These are phyloP conservation scores for Raphidocelis subcapitata DNA, from an alignment of 139 green algal species.

Conservation along the genomic window DNA sequence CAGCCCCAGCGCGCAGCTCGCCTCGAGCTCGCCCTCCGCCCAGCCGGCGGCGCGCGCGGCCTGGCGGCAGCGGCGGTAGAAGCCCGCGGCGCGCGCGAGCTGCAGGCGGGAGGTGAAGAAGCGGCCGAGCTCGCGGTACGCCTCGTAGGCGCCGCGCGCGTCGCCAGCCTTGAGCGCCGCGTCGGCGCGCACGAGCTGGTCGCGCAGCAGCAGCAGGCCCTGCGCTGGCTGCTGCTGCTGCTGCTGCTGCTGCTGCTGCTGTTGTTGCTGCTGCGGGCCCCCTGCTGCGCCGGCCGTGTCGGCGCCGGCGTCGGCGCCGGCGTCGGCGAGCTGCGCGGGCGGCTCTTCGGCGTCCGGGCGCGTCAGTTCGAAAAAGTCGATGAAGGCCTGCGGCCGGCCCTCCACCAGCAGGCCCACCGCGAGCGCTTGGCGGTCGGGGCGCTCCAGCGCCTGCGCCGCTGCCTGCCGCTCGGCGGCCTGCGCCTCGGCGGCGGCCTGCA, in stretches of 20 bases:
- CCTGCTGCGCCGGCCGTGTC: slow-evolving; percentile 1
- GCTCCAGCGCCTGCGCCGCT: slow-evolving; percentile 6
- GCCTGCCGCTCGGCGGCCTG: slow-evolving; percentile 4
- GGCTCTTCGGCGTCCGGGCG: too few species aligned
- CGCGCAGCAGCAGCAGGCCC: slow-evolving; percentile 40
- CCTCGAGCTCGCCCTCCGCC: slow-evolving; percentile 49
- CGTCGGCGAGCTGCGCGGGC: too few species aligned
- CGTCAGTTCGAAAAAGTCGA: slow-evolving; percentile 59
- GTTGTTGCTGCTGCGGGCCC: background rate
- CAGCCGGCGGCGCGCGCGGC: slow-evolving; percentile 14
- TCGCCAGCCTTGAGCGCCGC: slow-evolving; percentile 12
- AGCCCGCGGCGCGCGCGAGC: slow-evolving; percentile 45
- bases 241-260: background rate
- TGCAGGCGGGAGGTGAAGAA: slow-evolving; percentile 48
- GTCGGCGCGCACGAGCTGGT: slow-evolving; percentile 46
- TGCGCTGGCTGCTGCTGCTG: slow-evolving; percentile 31
- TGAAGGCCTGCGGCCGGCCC: slow-evolving; percentile 48
- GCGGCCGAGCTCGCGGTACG: slow-evolving; percentile 45
- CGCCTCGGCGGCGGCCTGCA: background rate
- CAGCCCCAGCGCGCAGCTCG: slow-evolving; percentile 55
- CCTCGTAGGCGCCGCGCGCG: slow-evolving; percentile 6
- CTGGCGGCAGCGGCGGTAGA: slow-evolving; percentile 12
- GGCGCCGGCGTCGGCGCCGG: background rate
- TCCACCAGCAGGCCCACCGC: slow-evolving; percentile 48
- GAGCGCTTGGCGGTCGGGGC: slow-evolving; percentile 45